These are phyloP conservation scores for Paraconiothyrium sp. DNA, from an alignment of 2,329 filamentous ascomycete species.

Conservation along the genomic window DNA sequence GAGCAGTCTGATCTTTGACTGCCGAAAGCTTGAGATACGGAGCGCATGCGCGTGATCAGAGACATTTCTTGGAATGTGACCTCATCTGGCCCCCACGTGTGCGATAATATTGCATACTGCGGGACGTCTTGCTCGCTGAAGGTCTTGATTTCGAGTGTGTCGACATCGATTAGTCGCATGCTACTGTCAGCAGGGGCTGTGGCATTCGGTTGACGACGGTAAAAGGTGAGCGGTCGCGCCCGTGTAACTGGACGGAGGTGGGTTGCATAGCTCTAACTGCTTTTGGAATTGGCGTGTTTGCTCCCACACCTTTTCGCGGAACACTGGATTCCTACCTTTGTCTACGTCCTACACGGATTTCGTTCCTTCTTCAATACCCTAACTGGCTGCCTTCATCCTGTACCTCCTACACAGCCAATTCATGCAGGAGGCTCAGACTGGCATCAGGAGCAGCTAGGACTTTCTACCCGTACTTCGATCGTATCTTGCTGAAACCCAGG, in stretches of 20 bases:
- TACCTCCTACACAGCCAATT: no score
- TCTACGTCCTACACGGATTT: no score
- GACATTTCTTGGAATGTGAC: slow-evolving; percentile 30
- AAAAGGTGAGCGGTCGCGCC: not conserved
- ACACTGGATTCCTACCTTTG: no score
- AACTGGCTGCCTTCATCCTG: no score
- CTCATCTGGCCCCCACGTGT: slow-evolving; percentile 33
- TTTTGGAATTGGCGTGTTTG: not conserved
- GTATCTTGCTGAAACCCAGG: no score
- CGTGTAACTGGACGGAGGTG: not conserved
- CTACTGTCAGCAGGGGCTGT: slow-evolving; percentile 14
- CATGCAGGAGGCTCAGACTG: no score
- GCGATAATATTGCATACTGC: slow-evolving; percentile 35
- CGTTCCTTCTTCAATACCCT: no score
- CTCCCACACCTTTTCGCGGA: not conserved
- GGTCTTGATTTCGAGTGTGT: slow-evolving; percentile 31
- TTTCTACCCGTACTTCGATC: no score
- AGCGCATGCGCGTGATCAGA: slow-evolving; percentile 28
- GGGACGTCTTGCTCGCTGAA: slow-evolving; percentile 35
- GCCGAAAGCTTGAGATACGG: slow-evolving; percentile 17
- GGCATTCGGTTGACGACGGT: not conserved
- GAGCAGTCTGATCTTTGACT: slow-evolving; percentile 5
- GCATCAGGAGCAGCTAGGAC: no score
- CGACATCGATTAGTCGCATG: slow-evolving; percentile 40
- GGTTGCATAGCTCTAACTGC: slow-evolving; percentile 1